Evolutionary conservation across 306 rosid genomes (phyloP).

Genomic region (Pyrus betulifolia): DNA sequence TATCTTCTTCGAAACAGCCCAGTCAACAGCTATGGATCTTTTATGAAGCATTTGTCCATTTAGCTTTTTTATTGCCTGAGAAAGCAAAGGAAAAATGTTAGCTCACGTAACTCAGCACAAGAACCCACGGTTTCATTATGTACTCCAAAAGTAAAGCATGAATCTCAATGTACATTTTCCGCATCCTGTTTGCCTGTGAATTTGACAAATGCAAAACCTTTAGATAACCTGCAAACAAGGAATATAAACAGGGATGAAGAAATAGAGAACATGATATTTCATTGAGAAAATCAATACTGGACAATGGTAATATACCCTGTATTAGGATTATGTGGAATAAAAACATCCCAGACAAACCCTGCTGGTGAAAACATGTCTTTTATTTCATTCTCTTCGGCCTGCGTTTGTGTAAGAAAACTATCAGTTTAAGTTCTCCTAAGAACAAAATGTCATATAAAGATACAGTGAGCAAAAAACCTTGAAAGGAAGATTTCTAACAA

Average conservation of each 20-base stretch:
- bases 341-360: constrained; percentile 89
- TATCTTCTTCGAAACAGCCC: constrained; percentile 86
- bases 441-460: constrained; percentile 4
- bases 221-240: constrained; percentile 61
- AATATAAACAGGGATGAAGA: not conserved
- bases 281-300: not conserved
- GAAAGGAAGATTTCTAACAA: constrained; percentile 87
- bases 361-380: constrained; percentile 56
- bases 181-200: constrained; percentile 85
- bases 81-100: constrained; percentile 9
- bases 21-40: constrained; percentile 91
- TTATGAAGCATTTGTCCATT: constrained; percentile 66
- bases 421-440: constrained; percentile 14
- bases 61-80: constrained; percentile 73
- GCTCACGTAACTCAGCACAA: constrained; percentile 2
- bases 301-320: constrained; percentile 50
- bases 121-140: not conserved
- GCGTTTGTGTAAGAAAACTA: constrained; percentile 32
- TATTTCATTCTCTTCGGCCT: constrained; percentile 66
- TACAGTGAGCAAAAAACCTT: constrained; percentile 42
- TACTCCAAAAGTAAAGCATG: constrained; percentile 10
- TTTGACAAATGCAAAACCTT: constrained; percentile 92
- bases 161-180: constrained; percentile 51
- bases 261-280: not conserved
- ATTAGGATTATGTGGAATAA: constrained; percentile 61